A percentile compares a stretch with the other conserved stretches of the same genome.
Conservation (phyloP, 306 rosid species). For the Leucaena leucocephala region DNA sequence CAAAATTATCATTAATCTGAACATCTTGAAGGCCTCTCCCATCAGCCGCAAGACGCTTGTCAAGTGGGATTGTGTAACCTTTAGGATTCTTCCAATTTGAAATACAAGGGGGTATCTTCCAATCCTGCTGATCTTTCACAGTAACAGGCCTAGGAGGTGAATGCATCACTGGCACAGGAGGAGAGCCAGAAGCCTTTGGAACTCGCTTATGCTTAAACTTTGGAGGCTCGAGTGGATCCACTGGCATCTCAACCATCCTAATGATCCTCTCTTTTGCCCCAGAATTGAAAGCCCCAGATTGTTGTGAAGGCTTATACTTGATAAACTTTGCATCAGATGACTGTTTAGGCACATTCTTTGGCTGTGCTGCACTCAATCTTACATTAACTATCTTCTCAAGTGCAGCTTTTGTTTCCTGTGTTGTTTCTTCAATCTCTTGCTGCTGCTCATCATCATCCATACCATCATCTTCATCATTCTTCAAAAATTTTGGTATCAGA, state of each 20-base stretch:
- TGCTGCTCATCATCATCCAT: constrained; percentile 60
- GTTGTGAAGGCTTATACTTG: constrained; percentile 88
- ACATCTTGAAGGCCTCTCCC: constrained; percentile 91
- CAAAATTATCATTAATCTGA: constrained; percentile 83
- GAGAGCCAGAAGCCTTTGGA: constrained; percentile 86
- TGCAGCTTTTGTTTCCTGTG: constrained; percentile 74
- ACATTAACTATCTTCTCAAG: constrained; percentile 89
- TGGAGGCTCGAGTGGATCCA: constrained; percentile 92
- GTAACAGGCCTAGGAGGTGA: constrained; percentile 93
- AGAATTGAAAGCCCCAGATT: constrained; percentile 77
- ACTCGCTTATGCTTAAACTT: constrained; percentile 95
- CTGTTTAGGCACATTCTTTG: constrained; percentile 79
- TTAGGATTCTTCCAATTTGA: constrained; percentile 96
- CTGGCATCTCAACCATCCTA: constrained; percentile 91
- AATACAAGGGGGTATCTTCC: constrained; percentile 94
- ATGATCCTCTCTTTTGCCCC: constrained; percentile 90
- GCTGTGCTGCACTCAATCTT: constrained; percentile 83
- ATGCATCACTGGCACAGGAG: constrained; percentile 91
- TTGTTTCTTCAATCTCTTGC: constrained; percentile 77
- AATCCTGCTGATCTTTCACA: constrained; percentile 89
- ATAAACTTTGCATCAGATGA: constrained; percentile 70
- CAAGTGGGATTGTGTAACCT: constrained; percentile 90
- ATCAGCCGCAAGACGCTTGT: constrained; percentile 88
- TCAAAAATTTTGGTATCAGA: constrained; percentile 69
- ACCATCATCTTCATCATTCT: constrained; percentile 49